Evolutionary conservation across 2,329 filamentous ascomycete genomes (phyloP), one percentile per base, ranked within the genome.

Genomic region (Fusarium sp.): DNA sequence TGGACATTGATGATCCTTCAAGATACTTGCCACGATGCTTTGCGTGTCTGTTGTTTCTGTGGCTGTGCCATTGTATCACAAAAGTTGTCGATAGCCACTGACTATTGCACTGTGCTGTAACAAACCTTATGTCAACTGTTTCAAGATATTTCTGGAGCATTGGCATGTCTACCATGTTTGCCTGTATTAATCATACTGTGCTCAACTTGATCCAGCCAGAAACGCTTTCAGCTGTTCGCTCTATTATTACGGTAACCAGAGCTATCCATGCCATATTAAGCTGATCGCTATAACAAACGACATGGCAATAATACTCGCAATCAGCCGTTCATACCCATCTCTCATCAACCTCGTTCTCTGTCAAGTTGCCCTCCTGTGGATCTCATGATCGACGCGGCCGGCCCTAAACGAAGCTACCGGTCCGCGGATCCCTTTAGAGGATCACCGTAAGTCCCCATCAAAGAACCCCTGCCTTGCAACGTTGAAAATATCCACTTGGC

Each of bases 341-440:
- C 39, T 43, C 1, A 43, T 43, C 39, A 43, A 20, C 39, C 39
- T 43, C n/a, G 5, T 32, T 32, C 16, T 43, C 35, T 43, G 41
- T 58, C 30, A 25, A 71, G 57, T 39, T 2, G 14, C 6, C 27
- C 18, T 6, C 39, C 18, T n/a, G 34, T 58, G 64, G 34, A 52
- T 50, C 59, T 62, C 48, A 25, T 8, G 13, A 30, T 37, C n/a
- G 37, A 32, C 37, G 37, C 25, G 39, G 39, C 48, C 32, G 48
- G 35, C 62, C 35, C 7, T 18, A 25, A 64, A 62, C 20, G 32
- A 57, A 57, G 43, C 43, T 48, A 43, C 11, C 14, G 57, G 30
- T 52, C 30, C 60, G 61, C 67, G 67, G 66, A 73, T 67, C 70
- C 27, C 34, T 43, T 27, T 11, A 58, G 59, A 72, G 57, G 54